Evolutionary conservation across 495 filamentous ascomycete species (phyloP), one percentile per base, ranked within the genome.

Genomic region (Hypoxylon fragiforme): DNA sequence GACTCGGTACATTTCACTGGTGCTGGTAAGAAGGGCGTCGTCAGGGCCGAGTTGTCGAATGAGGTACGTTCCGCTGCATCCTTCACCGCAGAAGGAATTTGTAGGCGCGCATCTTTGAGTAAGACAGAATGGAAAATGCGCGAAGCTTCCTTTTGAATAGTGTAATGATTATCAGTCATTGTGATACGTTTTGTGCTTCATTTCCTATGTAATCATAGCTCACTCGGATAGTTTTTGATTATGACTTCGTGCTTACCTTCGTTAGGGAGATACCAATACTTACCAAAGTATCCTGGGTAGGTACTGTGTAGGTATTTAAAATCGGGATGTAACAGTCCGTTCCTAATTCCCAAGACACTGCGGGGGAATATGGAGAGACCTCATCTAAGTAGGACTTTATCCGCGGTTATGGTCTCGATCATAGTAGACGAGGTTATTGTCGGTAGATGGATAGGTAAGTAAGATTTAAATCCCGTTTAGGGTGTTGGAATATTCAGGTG

Each of bases 1-100:
- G 54, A 54, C 50, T 67, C 64, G 11, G 40, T 67, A 13, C 64
- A 67, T 26, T 67, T 67, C 11, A 67, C 26, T 3, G 64, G 64
- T 3, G 64, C 57, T 2, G 64, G 64, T 15, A 67, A 46, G 32
- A 65, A 65, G 1, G 64, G 64, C 18, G 18, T 6, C 2, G 34
- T 15, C 16, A 65, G 39, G 1, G 64, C 54, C 1, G 54, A 47
- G 7, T 32, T 0, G 35, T 65, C 55, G 42, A 67, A 67, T 2
- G 55, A 46, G 1, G 64, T 67, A 28, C 55, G 54, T 13, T 19
- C 1, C 3, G 58, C 62, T 1, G 54, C 57, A 0, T 44, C 47
- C 19, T 51, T 37, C 15, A 67, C 64, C 0, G 41, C 32, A 0
- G 40, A 30, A 0, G 64, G 62, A 26, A 67, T 53, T 32, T 50